Evolutionary conservation across 176 grass and related monocot genomes (phyloP), one percentile per base, ranked within the genome.

Genomic region (Lolium multiflorum): DNA sequence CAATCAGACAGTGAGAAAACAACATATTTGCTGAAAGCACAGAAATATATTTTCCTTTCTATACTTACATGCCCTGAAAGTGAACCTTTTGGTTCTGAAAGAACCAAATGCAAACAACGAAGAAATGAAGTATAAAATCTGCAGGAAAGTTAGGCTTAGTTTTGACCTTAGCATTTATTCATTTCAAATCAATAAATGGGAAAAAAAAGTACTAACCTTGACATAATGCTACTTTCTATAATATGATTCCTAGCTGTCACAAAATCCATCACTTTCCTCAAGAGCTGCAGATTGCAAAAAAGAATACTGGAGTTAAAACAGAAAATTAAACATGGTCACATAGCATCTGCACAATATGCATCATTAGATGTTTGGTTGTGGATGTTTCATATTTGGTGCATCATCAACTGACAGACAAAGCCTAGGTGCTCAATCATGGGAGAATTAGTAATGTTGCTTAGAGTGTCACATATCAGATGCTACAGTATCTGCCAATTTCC

Each of bases 211-310:
- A 85, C 68, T 67, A 86, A 98, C 96, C 96, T 94, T 83, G 96
- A 98, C 89, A 94, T 98, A 55, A 88, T 9, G 54, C 78, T 89
- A 79, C 79, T 95, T 79, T 98, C 96, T 85, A 95, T 43, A 38
- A 94, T 15, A 84, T 94, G 83, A 75, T 95, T 98, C 86, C 91
- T 95, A 69, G 89, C 83, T 70, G 86, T 73, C 48, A 98, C 80
- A 83, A 92, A 98, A 74, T 98, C 96, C 93, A 98, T 92, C 62
- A 98, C 85, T 79, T 98, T 98, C 76, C 96, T 90, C 74, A 98
- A 88, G 77, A 98, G 84, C 96, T 98, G 81, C 56, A 78, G 64
- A 49, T 65, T 39, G 63, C 11, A 60, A 85, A 73, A 86, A 17
- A 84, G 25, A 61, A 70, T 35, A 83, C 8, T 73, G 24, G 44